A percentile compares a stretch with the other conserved stretches of the same genome.
Conservation (phyloP, 1,284 basidiomycete genomes). For the Pisolithus thermaeus region DNA sequence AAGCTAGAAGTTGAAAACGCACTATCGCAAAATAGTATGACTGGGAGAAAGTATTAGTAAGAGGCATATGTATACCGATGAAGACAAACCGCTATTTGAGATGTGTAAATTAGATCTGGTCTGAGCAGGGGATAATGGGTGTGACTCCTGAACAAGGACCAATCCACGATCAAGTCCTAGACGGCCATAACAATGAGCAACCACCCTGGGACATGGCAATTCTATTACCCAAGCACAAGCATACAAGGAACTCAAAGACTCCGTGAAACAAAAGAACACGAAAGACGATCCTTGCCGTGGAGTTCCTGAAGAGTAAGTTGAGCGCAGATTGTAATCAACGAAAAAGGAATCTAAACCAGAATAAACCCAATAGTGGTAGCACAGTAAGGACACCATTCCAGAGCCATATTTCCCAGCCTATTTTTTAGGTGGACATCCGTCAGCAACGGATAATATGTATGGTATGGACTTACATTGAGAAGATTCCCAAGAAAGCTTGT, state of each 20-base stretch:
- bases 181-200: not conserved
- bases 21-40: slow-evolving; percentile 74
- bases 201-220: slow-evolving; percentile 3
- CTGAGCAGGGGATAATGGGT: slow-evolving; percentile 65
- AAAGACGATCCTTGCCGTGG: slow-evolving; percentile 46
- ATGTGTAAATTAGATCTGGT: slow-evolving; percentile 66
- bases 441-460: not conserved
- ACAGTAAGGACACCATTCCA: slow-evolving; percentile 58
- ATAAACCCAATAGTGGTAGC: slow-evolving; percentile 73
- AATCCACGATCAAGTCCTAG: slow-evolving; percentile 78
- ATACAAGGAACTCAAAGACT: slow-evolving; percentile 63
- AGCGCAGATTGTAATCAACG: slow-evolving; percentile 4
- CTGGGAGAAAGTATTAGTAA: slow-evolving; percentile 30
- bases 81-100: slow-evolving; percentile 49
- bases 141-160: slow-evolving; percentile 67
- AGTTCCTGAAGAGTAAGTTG: slow-evolving; percentile 3
- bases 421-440: slow-evolving; percentile 3
- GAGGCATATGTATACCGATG: not conserved
- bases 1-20: slow-evolving; percentile 14
- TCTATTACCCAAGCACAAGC: slow-evolving; percentile 68
- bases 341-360: slow-evolving; percentile 39
- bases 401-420: slow-evolving; percentile 78
- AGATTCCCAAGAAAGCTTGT: slow-evolving; percentile 72
- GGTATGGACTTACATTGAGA: slow-evolving; percentile 60
- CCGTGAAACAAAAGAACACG: slow-evolving; percentile 60